Evolutionary conservation across 345 rosid genomes (phyloP).

Genomic region (Stellera chamaejasme): DNA sequence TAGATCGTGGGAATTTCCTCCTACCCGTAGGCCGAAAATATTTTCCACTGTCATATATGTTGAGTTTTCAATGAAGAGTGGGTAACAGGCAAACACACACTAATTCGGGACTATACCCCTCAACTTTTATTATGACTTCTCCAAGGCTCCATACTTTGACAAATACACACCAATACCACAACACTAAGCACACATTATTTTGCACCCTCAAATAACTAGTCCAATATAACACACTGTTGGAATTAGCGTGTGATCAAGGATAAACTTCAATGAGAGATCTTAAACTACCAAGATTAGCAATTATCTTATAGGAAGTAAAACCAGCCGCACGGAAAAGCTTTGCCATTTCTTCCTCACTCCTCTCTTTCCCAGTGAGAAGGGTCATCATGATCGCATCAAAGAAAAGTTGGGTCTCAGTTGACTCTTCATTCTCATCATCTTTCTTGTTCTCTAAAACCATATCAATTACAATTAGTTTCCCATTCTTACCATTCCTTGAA

Average conservation of each 20-base stretch:
- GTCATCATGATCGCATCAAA: constrained; percentile 35
- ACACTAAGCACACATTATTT: too few species aligned
- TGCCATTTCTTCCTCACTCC: constrained; percentile 37
- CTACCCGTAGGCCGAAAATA: too few species aligned
- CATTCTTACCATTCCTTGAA: constrained; percentile 8
- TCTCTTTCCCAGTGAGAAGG: constrained; percentile 17
- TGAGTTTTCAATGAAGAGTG: too few species aligned
- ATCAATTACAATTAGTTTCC: constrained; percentile 25
- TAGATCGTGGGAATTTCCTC: too few species aligned
- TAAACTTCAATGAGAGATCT: constrained; percentile 48
- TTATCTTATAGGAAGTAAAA: constrained; percentile 28
- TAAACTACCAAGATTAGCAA: constrained; percentile 21
- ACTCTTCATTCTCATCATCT: neutral
- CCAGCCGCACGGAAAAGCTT: constrained; percentile 28
- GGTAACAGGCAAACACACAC: too few species aligned
- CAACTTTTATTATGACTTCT: too few species aligned
- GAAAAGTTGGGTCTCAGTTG: constrained; percentile 27
- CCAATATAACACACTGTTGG: neutral
- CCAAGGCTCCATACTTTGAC: too few species aligned
- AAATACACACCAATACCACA: too few species aligned
- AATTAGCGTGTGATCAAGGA: constrained; percentile 17
- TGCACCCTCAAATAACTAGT: too few species aligned
- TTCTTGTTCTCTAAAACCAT: constrained; percentile 1
- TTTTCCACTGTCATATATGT: too few species aligned
- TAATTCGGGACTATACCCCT: too few species aligned